These are phyloP conservation scores for Westerdykella aurantiaca DNA, from an alignment of 2,329 filamentous ascomycete species.

Conservation along the genomic window DNA sequence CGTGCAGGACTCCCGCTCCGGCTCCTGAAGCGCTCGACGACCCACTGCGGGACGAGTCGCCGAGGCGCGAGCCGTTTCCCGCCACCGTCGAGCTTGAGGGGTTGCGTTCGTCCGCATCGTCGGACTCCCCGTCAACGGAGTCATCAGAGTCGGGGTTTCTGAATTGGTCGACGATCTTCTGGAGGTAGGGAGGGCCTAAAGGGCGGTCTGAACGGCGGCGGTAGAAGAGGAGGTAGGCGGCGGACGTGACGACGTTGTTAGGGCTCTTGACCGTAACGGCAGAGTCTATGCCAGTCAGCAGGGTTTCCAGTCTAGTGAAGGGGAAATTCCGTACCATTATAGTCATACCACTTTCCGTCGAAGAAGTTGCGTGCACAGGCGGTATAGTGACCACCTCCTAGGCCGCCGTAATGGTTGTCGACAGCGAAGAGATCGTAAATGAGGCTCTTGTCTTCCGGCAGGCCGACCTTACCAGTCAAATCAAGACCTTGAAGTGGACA, in stretches of 20 bases:
- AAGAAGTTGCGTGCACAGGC: constrained; percentile 90
- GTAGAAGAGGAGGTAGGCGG: constrained; percentile 94
- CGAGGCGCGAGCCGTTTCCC: constrained; percentile 87
- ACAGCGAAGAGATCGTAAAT: constrained; percentile 92
- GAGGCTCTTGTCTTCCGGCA: constrained; percentile 73
- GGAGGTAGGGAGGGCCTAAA: constrained; percentile 72
- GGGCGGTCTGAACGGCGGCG: constrained; percentile 71
- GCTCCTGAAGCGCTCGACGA: constrained; percentile 84
- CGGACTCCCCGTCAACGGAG: constrained; percentile 3
- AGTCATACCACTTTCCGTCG: constrained; percentile 88
- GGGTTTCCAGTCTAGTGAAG: neutral
- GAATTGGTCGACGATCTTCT: constrained; percentile 62
- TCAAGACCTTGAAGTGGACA: constrained; percentile 88
- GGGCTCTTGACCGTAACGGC: constrained; percentile 60
- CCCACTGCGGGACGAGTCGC: constrained; percentile 80
- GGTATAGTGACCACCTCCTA: constrained; percentile 94
- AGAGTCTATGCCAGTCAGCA: constrained; percentile 60
- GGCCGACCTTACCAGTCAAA: constrained; percentile 69
- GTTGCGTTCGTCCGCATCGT: constrained; percentile 33
- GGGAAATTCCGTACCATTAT: constrained; percentile 66
- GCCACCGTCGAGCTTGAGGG: constrained; percentile 43
- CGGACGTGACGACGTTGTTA: constrained; percentile 60
- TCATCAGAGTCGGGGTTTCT: constrained; percentile 43
- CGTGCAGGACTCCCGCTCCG: constrained; percentile 56
- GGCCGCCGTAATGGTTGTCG: constrained; percentile 89